phyloP scores from a whole-genome alignment of 495 filamentous ascomycete species.

The Penicillium tannophilum region DNA sequence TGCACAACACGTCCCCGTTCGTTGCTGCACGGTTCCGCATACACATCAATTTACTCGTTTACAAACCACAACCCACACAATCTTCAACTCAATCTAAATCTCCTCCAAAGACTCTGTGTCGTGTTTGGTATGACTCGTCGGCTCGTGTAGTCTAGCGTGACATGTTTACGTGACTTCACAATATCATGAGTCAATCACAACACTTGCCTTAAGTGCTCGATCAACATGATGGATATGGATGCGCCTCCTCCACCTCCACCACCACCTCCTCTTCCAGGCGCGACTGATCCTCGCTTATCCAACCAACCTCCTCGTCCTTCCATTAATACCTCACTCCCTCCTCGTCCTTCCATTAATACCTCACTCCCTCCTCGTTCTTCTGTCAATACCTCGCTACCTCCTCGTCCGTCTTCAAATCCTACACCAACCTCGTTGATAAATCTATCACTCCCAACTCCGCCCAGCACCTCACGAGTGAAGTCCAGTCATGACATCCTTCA shows the following conservation, averaged over 20 bases:
- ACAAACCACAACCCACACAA: background rate
- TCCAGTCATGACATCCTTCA: background rate
- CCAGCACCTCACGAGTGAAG: background rate
- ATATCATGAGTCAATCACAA: background rate
- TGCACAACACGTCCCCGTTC: too few relatives aligned
- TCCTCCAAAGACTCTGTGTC: background rate
- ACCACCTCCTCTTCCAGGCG: background rate
- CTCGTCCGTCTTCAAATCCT: background rate
- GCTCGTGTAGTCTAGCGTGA: background rate
- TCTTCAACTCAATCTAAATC: background rate
- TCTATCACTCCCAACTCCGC: background rate
- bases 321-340: background rate
- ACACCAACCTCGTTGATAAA: background rate
- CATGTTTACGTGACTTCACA: background rate
- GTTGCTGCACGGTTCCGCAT: too few relatives aligned
- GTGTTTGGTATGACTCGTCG: background rate
- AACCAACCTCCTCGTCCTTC: background rate
- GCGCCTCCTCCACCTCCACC: background rate
- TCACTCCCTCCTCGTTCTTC: background rate
- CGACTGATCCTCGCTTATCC: background rate
- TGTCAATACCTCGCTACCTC: background rate
- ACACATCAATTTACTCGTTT: too few relatives aligned
- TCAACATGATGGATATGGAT: constrained; percentile 1
- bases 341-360: background rate
- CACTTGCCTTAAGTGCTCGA: background rate